Percentiles rank a stretch among this genome's conserved stretches.
Evolutionary conservation across 352 stramenopile species (phyloP).

Genomic region (Globisporangium heterothallicum): DNA sequence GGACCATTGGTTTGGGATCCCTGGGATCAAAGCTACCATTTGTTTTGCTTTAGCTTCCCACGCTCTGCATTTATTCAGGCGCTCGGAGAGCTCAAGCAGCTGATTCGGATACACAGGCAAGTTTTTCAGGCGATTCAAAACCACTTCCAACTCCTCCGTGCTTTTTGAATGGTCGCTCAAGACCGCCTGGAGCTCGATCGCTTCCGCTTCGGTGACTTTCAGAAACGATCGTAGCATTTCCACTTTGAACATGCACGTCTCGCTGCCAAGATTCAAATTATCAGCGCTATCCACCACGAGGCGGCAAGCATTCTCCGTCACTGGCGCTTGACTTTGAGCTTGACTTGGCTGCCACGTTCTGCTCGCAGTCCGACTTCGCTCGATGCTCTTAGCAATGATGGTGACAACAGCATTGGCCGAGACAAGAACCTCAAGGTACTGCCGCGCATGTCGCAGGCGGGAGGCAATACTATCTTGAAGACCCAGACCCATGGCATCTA

Average conservation of each 20-base stretch:
- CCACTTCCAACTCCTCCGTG: constrained; percentile 37
- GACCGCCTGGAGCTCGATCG: constrained; percentile 21
- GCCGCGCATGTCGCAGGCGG: constrained; percentile 6
- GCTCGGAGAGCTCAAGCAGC: constrained; percentile 39
- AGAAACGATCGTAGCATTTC: constrained; percentile 33
- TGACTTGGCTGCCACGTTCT: neutral
- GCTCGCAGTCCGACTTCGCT: neutral
- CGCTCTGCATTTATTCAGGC: constrained; percentile 39
- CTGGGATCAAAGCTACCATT: constrained; percentile 23
- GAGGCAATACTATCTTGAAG: constrained; percentile 3
- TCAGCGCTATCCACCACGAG: constrained; percentile 27
- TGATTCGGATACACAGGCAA: constrained; percentile 37
- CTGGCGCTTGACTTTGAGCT: neutral
- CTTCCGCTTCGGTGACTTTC: constrained; percentile 20
- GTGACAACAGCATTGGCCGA: constrained; percentile 14
- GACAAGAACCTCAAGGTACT: constrained; percentile 16
- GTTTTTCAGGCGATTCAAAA: constrained; percentile 26
- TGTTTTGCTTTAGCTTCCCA: constrained; percentile 52
- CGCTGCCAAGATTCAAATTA: constrained; percentile 13
- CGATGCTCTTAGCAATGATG: constrained; percentile 9
- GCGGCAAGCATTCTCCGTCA: constrained; percentile 24
- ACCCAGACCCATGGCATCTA: constrained; percentile 7
- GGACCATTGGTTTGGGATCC: neutral
- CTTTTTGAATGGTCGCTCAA: constrained; percentile 36
- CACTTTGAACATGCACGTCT: constrained; percentile 26